Base-by-base conservation (phyloP, 257 asterid species). In the Rhazya stricta region DNA sequence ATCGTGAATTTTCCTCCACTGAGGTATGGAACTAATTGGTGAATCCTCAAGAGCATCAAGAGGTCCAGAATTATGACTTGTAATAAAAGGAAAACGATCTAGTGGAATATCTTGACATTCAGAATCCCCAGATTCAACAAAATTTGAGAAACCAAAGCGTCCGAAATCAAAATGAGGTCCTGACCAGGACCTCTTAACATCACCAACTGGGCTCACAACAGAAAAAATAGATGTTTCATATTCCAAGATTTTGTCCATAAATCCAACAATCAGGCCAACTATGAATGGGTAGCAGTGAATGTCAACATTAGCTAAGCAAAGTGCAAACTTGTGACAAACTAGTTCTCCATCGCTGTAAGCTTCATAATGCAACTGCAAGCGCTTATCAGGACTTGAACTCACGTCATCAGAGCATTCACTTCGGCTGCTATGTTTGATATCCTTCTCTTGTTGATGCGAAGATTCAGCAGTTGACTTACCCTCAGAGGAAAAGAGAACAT, bases 281-380 rank as follows among this genome's bases (percentile, higher is more conserved):
- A 94, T 80, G 76, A 78, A 82, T 3, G 97, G 97, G 74, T 91
- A 81, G 86, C 89, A 94, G 83, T 90, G 97, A 61, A 94, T 68
- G 63, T 91, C 93, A 82, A 88, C 80, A 75, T 83, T 85, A 71
- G 82, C 84, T 58, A 89, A 75, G 61, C 82, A 79, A 61, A 90
- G 48, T 58, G 78, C 81, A 81, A 73, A 83, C 74, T 83, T 78
- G 74, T 81, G 86, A 76, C 76, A 68, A 73, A 82, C 73, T 78
- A 80, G 57, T 19, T 73, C 83, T 67, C 67, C 58, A 58, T 72
- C 85, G 72, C 79, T 81, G 63, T 50, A 62, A 79, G 81, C 86
- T 86, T 84, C 89, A 83, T 87, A 85, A 85, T 88, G 92, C 85
- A 92, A 79, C 60, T 85, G 46, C 81, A 90, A 81, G 85, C 91